Conservation (phyloP, 257 asterid genomes). For the Plantago major region DNA sequence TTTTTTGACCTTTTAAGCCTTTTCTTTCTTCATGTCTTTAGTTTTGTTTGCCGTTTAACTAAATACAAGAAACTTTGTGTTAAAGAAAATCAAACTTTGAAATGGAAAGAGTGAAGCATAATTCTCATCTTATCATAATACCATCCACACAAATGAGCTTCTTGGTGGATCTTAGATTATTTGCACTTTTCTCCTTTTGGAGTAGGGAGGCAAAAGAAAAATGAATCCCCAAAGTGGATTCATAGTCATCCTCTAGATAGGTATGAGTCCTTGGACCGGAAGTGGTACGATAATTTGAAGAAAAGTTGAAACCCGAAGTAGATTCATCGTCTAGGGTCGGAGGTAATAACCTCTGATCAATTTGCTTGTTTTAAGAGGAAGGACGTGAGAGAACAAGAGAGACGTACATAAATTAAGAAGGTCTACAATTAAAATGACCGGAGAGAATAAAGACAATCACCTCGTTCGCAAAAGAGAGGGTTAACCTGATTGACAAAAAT, state of each 20-base stretch:
- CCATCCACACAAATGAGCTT: neutral
- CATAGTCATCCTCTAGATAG: too few species aligned
- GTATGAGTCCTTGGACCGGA: too few species aligned
- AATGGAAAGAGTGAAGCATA: neutral
- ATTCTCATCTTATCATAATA: too few species aligned
- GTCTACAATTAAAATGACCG: conserved; percentile 22
- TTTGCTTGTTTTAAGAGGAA: too few species aligned
- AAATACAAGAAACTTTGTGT: neutral
- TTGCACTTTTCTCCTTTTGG: neutral
- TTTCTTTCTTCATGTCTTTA: neutral
- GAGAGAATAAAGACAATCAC: neutral
- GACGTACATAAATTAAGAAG: too few species aligned
- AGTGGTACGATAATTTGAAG: neutral
- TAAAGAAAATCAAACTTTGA: neutral
- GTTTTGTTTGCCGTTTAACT: neutral
- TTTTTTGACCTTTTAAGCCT: neutral
- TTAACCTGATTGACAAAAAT: too few species aligned
- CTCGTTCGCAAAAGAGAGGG: too few species aligned
- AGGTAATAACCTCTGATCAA: too few species aligned
- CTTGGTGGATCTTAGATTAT: too few species aligned
- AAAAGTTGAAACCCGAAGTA: neutral
- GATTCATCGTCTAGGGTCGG: too few species aligned
- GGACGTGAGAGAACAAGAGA: neutral
- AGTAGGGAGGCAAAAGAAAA: neutral
- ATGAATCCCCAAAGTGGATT: neutral